phyloP scores from a whole-genome alignment of 441 rosid species.

The Brassica balearica region DNA sequence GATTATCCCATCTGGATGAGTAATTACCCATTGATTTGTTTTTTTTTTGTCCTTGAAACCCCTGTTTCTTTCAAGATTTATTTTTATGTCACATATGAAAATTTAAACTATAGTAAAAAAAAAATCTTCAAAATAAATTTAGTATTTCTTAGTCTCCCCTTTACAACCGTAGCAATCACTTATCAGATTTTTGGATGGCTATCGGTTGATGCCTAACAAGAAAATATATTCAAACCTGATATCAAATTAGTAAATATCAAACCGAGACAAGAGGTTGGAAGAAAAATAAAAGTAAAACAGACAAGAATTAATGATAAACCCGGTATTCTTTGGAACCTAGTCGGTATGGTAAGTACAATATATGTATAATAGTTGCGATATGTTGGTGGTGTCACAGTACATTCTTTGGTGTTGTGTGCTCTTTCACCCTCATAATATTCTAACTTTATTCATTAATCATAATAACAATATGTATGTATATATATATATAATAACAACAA shows the following conservation, averaged over 20 bases:
- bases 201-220: constrained; percentile 11
- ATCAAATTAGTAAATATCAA: constrained; percentile 12
- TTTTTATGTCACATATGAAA: neutral
- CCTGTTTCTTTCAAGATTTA: neutral
- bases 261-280: constrained; percentile 13
- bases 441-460: constrained; percentile 39
- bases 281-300: constrained; percentile 14
- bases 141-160: neutral
- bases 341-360: constrained; percentile 45
- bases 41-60: neutral
- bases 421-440: constrained; percentile 50
- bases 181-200: constrained; percentile 2
- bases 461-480: neutral
- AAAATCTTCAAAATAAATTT: neutral
- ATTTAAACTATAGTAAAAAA: neutral
- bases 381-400: constrained; percentile 51
- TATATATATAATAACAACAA: constrained; percentile 4
- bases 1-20: neutral
- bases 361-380: constrained; percentile 41
- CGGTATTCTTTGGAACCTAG: constrained; percentile 40
- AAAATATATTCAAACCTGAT: neutral
- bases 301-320: constrained; percentile 19
- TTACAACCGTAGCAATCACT: constrained; percentile 5
- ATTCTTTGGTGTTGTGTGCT: constrained; percentile 48
- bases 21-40: too few species aligned